Evolutionary conservation across 2,329 filamentous ascomycete genomes (phyloP).

Genomic region (Botrytis pseudocinerea): DNA sequence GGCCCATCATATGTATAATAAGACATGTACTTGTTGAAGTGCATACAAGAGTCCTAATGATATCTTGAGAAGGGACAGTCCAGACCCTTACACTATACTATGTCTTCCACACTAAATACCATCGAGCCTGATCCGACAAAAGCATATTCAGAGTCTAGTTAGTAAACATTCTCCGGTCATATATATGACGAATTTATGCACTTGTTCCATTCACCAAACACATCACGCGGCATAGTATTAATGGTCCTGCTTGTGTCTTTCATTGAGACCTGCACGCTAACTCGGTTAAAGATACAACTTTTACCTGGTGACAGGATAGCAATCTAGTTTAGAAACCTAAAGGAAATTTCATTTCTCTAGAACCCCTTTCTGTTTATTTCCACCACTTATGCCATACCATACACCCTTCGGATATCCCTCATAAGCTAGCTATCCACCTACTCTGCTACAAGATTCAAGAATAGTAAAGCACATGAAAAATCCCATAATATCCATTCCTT

Average conservation of each 20-base stretch:
- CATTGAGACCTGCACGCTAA: not conserved
- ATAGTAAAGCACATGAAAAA: not conserved
- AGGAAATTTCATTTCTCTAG: no score
- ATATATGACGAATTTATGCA: not conserved
- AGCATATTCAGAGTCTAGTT: no score
- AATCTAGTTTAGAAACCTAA: no score
- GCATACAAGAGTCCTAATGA: no score
- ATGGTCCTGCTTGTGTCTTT: not conserved
- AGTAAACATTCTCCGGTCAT: not conserved
- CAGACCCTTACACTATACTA: no score
- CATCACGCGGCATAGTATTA: not conserved
- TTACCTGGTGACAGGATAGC: not conserved
- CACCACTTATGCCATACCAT: not conserved
- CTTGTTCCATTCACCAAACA: not conserved
- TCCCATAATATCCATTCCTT: not conserved
- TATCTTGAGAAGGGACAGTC: no score
- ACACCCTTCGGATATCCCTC: not conserved
- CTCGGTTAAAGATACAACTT: not conserved
- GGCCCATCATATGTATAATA: no score
- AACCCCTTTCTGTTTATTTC: not conserved
- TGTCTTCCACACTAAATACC: no score
- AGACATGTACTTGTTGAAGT: no score
- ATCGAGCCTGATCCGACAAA: no score
- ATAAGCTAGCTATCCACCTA: not conserved
- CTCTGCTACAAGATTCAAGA: not conserved